Conservation (phyloP, 2,329 filamentous ascomycete genomes). For the Emericellopsis atlantica region DNA sequence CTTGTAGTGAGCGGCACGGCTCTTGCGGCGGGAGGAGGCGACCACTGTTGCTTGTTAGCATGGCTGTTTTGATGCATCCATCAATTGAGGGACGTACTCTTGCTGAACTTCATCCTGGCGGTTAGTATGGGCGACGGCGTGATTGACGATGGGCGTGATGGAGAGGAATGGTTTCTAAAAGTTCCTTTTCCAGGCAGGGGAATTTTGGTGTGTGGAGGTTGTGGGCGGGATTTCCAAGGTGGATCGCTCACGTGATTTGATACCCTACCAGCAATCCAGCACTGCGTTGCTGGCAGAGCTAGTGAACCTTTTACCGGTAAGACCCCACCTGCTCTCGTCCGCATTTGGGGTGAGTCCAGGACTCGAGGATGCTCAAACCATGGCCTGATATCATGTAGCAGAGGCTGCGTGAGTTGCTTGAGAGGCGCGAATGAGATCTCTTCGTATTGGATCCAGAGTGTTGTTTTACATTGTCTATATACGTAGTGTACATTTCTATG, state of each 20-base stretch:
- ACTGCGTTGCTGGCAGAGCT: no score
- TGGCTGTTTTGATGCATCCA: not conserved
- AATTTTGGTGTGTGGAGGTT: conserved; percentile 8
- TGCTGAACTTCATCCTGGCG: conserved; percentile 60
- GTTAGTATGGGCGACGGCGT: conserved; percentile 16
- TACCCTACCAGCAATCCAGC: conserved; percentile 1
- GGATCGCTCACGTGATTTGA: conserved; percentile 18
- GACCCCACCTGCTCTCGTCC: no score
- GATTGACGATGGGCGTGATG: conserved; percentile 8
- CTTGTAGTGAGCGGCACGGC: conserved; percentile 95
- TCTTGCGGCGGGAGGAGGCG: conserved; percentile 86
- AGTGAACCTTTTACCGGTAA: no score
- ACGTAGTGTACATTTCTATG: no score
- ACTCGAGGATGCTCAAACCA: no score
- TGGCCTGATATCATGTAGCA: no score
- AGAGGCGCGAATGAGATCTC: no score
- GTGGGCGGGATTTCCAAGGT: conserved; percentile 17
- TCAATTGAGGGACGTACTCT: conserved; percentile 26
- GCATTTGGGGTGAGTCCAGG: no score
- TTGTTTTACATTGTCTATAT: no score
- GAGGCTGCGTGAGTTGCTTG: no score
- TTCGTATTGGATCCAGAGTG: no score
- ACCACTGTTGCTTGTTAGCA: conserved; percentile 17
- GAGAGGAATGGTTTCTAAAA: conserved; percentile 2
- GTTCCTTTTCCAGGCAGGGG: not conserved